Evolutionary conservation across 1,284 basidiomycete genomes (phyloP), one percentile per base, ranked within the genome.

Genomic region (Phlebopus sp.): DNA sequence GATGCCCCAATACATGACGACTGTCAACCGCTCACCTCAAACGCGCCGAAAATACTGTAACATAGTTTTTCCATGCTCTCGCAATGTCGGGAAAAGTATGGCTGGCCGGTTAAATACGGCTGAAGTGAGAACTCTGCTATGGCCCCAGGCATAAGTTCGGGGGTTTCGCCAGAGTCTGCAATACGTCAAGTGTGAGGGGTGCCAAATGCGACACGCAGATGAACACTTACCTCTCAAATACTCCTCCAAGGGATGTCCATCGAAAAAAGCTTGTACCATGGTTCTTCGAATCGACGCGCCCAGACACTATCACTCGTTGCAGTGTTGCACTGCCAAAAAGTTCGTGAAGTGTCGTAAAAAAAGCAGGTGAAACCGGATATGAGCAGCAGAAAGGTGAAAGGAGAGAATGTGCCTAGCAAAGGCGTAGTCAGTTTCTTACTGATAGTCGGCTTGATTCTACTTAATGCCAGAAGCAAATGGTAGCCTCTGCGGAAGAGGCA

Each of bases 181-280:
- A 36, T 51, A 49, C 46, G 48, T 52, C 43, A 27, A 38, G 46
- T 54, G 56, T 57, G 40, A 59, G 53, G 25, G 7, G 21, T 17
- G 27, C 21, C 57, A 45, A 42, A 8, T 18, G 48, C 21, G 47
- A 13, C 15, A 38, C 13, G 37, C 37, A 18, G 36, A 38, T 15
- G 38, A 45, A 27, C 27, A 68, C 78, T 42, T 50, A 85, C 87
- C 81, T 73, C 75, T 72, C 44, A 90, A 71, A 63, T 90, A 90
- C 55, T 81, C 76, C 59, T 83, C 79, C 36, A 90, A 75, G 36
- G 87, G 87, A 59, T 89, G 86, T 49, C 86, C 79, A 55, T 87
- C 79, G 67, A 86, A 89, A 54, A 89, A 65, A 52, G 87, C 76
- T 70, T 90, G 83, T 29, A 87, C 87, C 87, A 90, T 90, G 44